phyloP scores from a whole-genome alignment of 2,329 filamentous ascomycete genomes.

The Fusarium succisae region DNA sequence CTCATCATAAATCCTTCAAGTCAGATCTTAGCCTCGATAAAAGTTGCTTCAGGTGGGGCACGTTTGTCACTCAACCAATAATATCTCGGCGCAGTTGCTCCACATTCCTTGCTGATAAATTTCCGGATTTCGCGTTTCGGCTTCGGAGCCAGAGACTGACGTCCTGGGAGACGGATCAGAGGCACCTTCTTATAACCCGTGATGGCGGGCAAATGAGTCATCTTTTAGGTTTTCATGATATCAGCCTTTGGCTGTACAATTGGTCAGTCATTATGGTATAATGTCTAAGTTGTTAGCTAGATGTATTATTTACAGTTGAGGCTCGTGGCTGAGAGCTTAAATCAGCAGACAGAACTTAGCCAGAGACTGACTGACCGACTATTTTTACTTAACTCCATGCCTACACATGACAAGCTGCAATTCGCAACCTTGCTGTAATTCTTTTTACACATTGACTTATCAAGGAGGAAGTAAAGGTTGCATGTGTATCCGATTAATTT shows the following conservation, averaged over 20 bases:
- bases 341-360: too few relatives aligned
- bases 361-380: accelerated
- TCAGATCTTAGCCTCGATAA: neutral
- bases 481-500: accelerated
- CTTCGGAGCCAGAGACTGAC: neutral
- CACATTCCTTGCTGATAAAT: neutral
- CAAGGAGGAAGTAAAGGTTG: accelerated
- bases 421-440: accelerated
- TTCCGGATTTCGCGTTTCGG: neutral
- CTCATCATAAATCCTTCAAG: neutral
- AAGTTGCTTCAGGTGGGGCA: neutral
- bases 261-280: too few relatives aligned
- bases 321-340: too few relatives aligned
- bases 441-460: accelerated
- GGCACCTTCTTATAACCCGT: too few relatives aligned
- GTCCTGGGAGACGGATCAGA: too few relatives aligned
- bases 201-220: too few relatives aligned
- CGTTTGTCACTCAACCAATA: accelerated
- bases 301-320: too few relatives aligned
- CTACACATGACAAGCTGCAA: neutral
- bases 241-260: too few relatives aligned
- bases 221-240: too few relatives aligned
- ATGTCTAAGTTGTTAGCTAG: too few relatives aligned
- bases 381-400: neutral
- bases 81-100: neutral